Percentiles rank a stretch among this genome's conserved stretches.
phyloP scores from a whole-genome alignment of 345 rosid species.

The Bruguiera sexangula region DNA sequence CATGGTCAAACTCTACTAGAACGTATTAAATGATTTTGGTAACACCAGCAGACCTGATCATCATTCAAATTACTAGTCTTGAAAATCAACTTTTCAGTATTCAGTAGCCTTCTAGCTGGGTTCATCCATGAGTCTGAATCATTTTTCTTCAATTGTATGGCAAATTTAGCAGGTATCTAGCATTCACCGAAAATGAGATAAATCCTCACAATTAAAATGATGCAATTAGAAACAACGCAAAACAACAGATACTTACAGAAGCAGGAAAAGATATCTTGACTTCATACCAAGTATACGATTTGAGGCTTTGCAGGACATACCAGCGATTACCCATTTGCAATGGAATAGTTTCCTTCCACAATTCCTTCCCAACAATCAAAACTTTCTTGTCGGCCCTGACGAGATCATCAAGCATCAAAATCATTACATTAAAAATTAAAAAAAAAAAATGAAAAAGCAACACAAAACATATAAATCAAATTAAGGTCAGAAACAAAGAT shows the following conservation, averaged over 20 bases:
- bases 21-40: background rate
- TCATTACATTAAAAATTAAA: background rate
- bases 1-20: background rate
- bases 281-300: conserved; percentile 75
- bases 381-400: conserved; percentile 35
- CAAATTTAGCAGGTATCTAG: conserved; percentile 72
- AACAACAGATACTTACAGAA: conserved; percentile 65
- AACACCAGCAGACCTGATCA: conserved; percentile 40
- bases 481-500: background rate
- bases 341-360: conserved; percentile 61
- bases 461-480: background rate
- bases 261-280: conserved; percentile 99
- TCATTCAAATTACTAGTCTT: conserved; percentile 38
- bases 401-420: conserved; percentile 9
- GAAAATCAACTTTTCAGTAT: conserved; percentile 63
- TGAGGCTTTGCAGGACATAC: conserved; percentile 61
- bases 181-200: background rate
- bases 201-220: conserved; percentile 17
- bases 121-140: conserved; percentile 30
- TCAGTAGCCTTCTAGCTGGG: conserved; percentile 45
- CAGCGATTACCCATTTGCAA: conserved; percentile 52
- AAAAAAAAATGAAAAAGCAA: background rate
- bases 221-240: conserved; percentile 1
- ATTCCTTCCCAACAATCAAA: conserved; percentile 64
- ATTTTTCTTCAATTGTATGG: conserved; percentile 53